Evolutionary conservation across 805 yeast genomes (phyloP), one percentile per base, ranked within the genome.

Genomic region (Saturnispora saitoi): DNA sequence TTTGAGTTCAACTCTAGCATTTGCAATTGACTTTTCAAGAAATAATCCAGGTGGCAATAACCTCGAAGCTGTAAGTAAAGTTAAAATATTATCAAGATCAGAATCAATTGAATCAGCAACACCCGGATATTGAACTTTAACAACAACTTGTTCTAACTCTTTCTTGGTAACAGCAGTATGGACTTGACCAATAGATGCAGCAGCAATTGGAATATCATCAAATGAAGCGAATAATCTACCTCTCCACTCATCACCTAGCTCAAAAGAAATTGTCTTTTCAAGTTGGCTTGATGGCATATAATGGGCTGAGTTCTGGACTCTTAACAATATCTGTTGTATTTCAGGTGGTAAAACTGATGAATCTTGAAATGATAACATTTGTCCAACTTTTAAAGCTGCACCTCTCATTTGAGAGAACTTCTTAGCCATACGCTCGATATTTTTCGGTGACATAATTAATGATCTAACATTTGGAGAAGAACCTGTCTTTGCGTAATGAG

Each of bases 301-400:
- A 65, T 91, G 89, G 5, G 99, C 98, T 59, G 84, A 80, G 63
- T 89, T 91, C 67, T 93, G 99, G 1, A 93, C 96, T 30, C 89
- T 71, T 45, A 86, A 68, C 56, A 93, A 69, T 39, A 91, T 80
- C 56, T 81, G 78, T 58, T 88, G 95, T 50, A 93, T 77, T 58
- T 90, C 96, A 38, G 75, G 73, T 1, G 99, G 98, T 38, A 91
- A 68, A 31, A 91, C 79, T 29, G 86, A 75, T 51, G 83, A 80
- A 63, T 91, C 98, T 66, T 93, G 99, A 65, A 93, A 91, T 2
- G 96, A 87, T 65, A 93, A 70, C 84, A 93, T 79, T 67, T 93
- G 99, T n/a, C 99, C 99, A 48, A 93, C 77, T 61, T 93, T 93
- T 61, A 93, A 72, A 3, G 99, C 99, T 2, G 98, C 99, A n/a